phyloP scores from a whole-genome alignment of 163 green algal species.

The Chlamydomonas reinhardtii region DNA sequence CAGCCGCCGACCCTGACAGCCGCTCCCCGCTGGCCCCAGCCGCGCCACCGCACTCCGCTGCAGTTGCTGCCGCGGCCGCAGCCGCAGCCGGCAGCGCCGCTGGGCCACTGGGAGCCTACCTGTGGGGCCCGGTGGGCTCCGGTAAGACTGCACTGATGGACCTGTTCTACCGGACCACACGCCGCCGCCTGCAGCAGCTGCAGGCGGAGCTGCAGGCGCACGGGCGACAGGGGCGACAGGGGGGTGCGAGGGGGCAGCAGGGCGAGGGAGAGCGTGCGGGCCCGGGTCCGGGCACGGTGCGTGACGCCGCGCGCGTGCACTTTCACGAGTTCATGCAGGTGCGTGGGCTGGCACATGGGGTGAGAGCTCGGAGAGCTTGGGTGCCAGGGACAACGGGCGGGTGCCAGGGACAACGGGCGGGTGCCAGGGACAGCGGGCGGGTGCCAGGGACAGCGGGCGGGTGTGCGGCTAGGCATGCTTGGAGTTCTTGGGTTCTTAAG shows the following conservation, averaged over 20 bases:
- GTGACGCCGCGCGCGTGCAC: constrained; percentile 67
- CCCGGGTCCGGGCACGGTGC: not conserved
- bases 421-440: too few species aligned
- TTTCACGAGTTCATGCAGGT: constrained; percentile 96
- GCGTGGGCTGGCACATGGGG: not conserved
- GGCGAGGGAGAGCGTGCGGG: not conserved
- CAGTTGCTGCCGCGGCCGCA: not conserved
- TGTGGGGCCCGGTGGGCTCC: constrained; percentile 76
- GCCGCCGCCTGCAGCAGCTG: not conserved
- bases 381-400: too few species aligned
- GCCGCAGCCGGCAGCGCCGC: not conserved
- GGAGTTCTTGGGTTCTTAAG: too few species aligned
- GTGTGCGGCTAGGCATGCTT: too few species aligned
- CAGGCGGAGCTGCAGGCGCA: not conserved
- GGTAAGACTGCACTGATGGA: constrained; percentile 89
- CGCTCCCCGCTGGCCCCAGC: too few species aligned
- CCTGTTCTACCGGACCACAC: constrained; percentile 69
- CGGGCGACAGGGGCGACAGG: not conserved
- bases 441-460: too few species aligned
- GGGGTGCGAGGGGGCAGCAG: not conserved
- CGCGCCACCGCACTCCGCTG: not conserved
- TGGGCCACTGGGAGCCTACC: constrained; percentile 64
- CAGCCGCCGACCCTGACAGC: too few species aligned
- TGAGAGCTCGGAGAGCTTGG: too few species aligned
- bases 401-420: too few species aligned